These are phyloP conservation scores for Rhinocladiella mackenziei DNA, from an alignment of 2,329 filamentous ascomycete genomes.

Conservation along the genomic window DNA sequence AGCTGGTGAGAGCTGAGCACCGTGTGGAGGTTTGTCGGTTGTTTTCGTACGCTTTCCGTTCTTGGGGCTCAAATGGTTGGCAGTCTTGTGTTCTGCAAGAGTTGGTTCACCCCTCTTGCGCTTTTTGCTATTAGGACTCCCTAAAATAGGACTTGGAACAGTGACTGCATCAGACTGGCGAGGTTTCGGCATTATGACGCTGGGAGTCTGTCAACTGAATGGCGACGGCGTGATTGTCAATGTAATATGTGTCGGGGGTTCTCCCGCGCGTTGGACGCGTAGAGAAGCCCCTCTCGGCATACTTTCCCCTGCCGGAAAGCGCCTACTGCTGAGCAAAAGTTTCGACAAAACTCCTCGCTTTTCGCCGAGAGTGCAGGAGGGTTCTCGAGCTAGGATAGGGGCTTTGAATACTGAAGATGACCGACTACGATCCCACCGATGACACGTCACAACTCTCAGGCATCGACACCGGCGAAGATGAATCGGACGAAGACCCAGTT, in stretches of 20 bases:
- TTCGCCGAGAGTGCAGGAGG: background rate
- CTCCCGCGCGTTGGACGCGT: too few relatives aligned
- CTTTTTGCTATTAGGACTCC: conserved; percentile 4
- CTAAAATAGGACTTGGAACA: background rate
- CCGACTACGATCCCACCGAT: conserved; percentile 9
- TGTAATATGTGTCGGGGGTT: too few relatives aligned
- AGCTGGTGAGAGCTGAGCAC: background rate
- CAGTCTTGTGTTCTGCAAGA: background rate
- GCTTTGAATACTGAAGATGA: conserved; percentile 4
- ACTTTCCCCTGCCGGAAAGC: conserved; percentile 1
- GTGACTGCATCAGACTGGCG: conserved; percentile 1
- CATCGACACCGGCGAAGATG: conserved; percentile 31
- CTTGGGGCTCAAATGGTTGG: conserved; percentile 1
- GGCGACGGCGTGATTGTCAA: too few relatives aligned
- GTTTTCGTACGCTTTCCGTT: conserved; percentile 6
- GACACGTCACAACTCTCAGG: conserved; percentile 23
- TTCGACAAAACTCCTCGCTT: background rate
- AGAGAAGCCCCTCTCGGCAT: conserved; percentile 1
- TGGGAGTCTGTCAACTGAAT: too few relatives aligned
- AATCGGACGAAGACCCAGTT: conserved; percentile 38
- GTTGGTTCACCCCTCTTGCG: conserved; percentile 10
- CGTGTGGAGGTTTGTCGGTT: background rate
- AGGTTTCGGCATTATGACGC: conserved; percentile 8
- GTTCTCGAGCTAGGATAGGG: background rate
- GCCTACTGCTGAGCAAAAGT: too few relatives aligned